Evolutionary conservation across 768 basidiomycete species (phyloP), one percentile per base, ranked within the genome.

Genomic region (Leccinum truebloodii): DNA sequence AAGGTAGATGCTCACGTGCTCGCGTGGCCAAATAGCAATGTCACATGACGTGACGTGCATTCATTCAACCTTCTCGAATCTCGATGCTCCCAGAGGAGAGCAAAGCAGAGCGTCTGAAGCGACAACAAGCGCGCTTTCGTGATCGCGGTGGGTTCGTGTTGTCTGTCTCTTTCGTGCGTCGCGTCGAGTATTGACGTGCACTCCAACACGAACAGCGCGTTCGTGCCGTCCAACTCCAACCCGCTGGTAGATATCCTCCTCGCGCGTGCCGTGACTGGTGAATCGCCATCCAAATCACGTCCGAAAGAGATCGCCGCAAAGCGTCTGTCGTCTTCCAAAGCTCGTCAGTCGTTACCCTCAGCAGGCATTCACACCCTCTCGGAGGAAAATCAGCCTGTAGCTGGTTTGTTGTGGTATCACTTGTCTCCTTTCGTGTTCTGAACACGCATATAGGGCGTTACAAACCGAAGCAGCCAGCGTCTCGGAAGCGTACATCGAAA

Each of bases 71-170:
- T 35, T 35, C n/a, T n/a, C 28, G 28, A 28, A 28, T n/a, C 37
- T 41, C n/a, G 41, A 44, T 44, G 41, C 41, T n/a, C 18, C 41
- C 41, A 13, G 81, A 86, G 54, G 86, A 85, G 55, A 90, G 88
- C 68, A 79, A 86, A 32, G 80, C 81, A 0, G 75, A 86, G 53
- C 83, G 89, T 49, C 68, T 84, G 16, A 79, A 87, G 67, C 81
- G 87, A 46, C 85, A 85, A 61, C 84, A 89, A 64, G 79, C 86
- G 34, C 78, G 88, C 26, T 86, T 88, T 71, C 81, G 89, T 55
- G 86, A 89, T 72, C 81, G 86, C 57, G 86, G 86, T 59, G 86
- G 86, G 86, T 86, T 30, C 61, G 83, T 75, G 48, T 30, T 75
- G 41, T 35, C 30, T 16, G 5, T 32, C 20, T 13, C 26, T 1